Evolutionary conservation across 2,329 filamentous ascomycete species (phyloP), one percentile per base, ranked within the genome.

Genomic region (Fusarium sp.): DNA sequence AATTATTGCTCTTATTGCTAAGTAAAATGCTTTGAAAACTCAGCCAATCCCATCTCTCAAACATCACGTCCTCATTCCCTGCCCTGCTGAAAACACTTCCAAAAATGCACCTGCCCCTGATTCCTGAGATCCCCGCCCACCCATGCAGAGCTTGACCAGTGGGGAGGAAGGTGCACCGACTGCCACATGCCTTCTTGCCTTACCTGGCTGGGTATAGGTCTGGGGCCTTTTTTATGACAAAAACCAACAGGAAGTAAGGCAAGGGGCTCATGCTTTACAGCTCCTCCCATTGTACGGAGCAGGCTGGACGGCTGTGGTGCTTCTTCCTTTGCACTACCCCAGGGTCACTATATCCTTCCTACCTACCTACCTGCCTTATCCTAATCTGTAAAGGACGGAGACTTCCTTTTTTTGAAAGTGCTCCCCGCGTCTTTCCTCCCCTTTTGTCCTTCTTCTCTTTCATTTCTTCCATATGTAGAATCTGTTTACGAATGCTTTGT

Each of bases 171-270:
- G 48, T 28, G 35, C 62, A 51, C 44, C 59, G 26, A 69, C 33
- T 71, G 67, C 69, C 70, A 72, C 69, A 72, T 72, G 64, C 39
- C 44, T 69, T 72, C 64, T 51, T 72, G 64, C 70, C 70, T 62
- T 68, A 56, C 61, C 65, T 70, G 59, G 51, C 55, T 72, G 45
- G 54, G 56, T 44, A 45, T 56, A 33, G 30, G 28, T n/a, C 59
- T 66, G 30, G 31, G 35, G 59, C 70, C 51, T 70, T 72, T 72
- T 72, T 57, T 39, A 48, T 55, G 60, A 56, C 60, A 65, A 70
- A 61, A 55, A 31, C 41, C n/a, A 33, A 42, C 50, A 41, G 42
- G 35, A 57, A 24, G 28, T 41, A 31, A 55, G 26, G 64, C 44
- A 61, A 69, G 61, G 65, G 69, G 59, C 16, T 68, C 13, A 50